Evolutionary conservation across 805 yeast genomes (phyloP).

Genomic region (Lipomyces mesembrius): DNA sequence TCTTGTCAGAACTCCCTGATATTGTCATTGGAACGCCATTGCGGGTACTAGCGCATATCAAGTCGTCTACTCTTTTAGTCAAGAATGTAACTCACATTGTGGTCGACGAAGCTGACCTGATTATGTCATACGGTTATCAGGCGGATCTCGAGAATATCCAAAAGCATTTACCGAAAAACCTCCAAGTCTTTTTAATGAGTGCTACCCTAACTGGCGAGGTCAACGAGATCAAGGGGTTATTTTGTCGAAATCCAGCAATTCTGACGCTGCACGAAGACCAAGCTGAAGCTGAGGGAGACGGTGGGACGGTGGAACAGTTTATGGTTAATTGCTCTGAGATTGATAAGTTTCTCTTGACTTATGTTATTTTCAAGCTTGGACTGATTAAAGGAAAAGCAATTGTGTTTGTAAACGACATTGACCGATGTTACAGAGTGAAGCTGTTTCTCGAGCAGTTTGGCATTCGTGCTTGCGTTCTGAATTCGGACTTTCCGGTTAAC

Average conservation of each 20-base stretch:
- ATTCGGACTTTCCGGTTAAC: slow-evolving; percentile 89
- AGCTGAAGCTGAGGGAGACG: slow-evolving; percentile 51
- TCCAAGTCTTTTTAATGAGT: slow-evolving; percentile 93
- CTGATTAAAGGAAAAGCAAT: slow-evolving; percentile 90
- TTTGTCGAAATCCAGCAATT: slow-evolving; percentile 71
- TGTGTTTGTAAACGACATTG: slow-evolving; percentile 89
- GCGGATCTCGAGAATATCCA: slow-evolving; percentile 78
- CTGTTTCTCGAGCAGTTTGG: slow-evolving; percentile 95
- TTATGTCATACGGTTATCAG: slow-evolving; percentile 85
- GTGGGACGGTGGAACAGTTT: slow-evolving; percentile 73
- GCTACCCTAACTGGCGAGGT: slow-evolving; percentile 92
- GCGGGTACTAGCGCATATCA: slow-evolving; percentile 59
- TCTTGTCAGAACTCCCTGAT: slow-evolving; percentile 76
- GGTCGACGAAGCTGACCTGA: slow-evolving; percentile 93
- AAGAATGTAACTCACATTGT: slow-evolving; percentile 67
- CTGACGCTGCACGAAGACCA: slow-evolving; percentile 68
- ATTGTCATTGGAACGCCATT: slow-evolving; percentile 88
- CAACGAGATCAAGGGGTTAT: slow-evolving; percentile 70
- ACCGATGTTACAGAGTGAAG: slow-evolving; percentile 91
- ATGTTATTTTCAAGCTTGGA: slow-evolving; percentile 86
- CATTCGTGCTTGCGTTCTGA: slow-evolving; percentile 81
- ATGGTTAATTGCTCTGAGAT: slow-evolving; percentile 85
- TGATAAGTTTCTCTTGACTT: slow-evolving; percentile 87
- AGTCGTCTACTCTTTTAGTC: slow-evolving; percentile 55
- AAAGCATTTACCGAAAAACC: slow-evolving; percentile 68